Percentiles rank a stretch among this genome's conserved stretches.
Conservation (phyloP, 176 grass and related monocot species). For the Hyparrhenia diplandra region DNA sequence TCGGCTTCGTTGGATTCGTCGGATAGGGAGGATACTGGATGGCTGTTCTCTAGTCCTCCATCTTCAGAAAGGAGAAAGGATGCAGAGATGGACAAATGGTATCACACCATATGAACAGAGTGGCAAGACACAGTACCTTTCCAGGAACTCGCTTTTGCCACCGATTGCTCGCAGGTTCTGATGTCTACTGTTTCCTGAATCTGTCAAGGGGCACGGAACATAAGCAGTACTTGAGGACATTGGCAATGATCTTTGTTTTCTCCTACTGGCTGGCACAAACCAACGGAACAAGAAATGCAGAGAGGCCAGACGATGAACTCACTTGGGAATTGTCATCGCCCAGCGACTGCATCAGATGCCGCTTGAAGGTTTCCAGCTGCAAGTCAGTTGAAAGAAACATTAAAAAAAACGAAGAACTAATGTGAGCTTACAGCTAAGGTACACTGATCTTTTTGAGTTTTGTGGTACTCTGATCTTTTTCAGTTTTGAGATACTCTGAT, state of each 20-base stretch:
- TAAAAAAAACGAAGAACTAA: background rate
- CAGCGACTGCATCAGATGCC: constrained; percentile 81
- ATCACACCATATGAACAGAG: background rate
- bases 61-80: constrained; percentile 33
- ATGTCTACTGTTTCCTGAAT: constrained; percentile 76
- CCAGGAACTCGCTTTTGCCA: constrained; percentile 62
- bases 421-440: background rate
- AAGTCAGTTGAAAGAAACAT: background rate
- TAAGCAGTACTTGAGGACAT: background rate
- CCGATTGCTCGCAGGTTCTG: constrained; percentile 64
- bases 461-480: too few species aligned
- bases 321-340: constrained; percentile 66
- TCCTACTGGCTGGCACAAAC: background rate
- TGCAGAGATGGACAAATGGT: background rate
- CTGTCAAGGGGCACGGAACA: constrained; percentile 1
- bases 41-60: constrained; percentile 41
- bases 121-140: constrained; percentile 44
- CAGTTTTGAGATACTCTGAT: background rate
- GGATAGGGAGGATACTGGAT: constrained; percentile 25
- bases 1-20: constrained; percentile 34
- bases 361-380: constrained; percentile 93
- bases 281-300: background rate
- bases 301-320: constrained; percentile 18
- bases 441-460: too few species aligned
- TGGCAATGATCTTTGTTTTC: background rate